A percentile compares a stretch with the other conserved stretches of the same genome.
Evolutionary conservation across 2,329 filamentous ascomycete genomes (phyloP).

Genomic region (Xylariaceae sp.): DNA sequence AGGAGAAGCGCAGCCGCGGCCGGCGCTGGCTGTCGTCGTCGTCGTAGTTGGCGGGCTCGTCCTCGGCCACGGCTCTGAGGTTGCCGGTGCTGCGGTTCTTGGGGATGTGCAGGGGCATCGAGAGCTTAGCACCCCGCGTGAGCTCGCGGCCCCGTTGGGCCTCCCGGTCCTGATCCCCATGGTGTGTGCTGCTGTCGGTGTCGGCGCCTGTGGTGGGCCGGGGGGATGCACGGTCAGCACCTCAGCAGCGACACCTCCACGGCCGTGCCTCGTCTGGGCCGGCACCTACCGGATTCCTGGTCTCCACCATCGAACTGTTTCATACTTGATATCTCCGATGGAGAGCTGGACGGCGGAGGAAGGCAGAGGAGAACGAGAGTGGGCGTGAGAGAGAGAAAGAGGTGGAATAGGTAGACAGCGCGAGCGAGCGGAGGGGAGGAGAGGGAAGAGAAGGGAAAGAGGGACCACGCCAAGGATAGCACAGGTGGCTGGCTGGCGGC

Average conservation of each 20-base stretch:
- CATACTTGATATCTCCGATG: slow-evolving; percentile 31
- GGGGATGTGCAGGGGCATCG: slow-evolving; percentile 44
- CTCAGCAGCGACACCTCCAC: too few relatives aligned
- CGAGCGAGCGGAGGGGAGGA: not conserved
- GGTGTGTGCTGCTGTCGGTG: slow-evolving; percentile 27
- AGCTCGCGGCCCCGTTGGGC: slow-evolving; percentile 24
- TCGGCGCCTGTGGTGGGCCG: too few relatives aligned
- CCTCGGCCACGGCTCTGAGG: slow-evolving; percentile 40
- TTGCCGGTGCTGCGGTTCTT: slow-evolving; percentile 62
- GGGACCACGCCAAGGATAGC: too few relatives aligned
- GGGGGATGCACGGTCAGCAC: too few relatives aligned
- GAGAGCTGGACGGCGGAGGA: not conserved
- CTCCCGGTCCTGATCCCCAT: slow-evolving; percentile 26
- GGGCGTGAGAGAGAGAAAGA: slow-evolving; percentile 3
- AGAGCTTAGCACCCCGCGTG: slow-evolving; percentile 35
- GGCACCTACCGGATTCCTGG: slow-evolving; percentile 35
- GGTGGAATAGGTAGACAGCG: not conserved
- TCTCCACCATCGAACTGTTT: slow-evolving; percentile 34
- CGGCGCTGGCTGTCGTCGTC: slow-evolving; percentile 34
- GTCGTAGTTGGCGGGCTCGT: slow-evolving; percentile 6
- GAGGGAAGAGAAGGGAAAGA: too few relatives aligned
- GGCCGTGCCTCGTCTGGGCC: too few relatives aligned
- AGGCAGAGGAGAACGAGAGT: not conserved
- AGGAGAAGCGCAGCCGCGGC: slow-evolving; percentile 63
- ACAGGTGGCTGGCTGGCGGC: too few relatives aligned